A percentile compares a stretch with the other conserved stretches of the same genome.
Evolutionary conservation across 345 rosid genomes (phyloP).

Genomic region (Gossypium mustelinum): DNA sequence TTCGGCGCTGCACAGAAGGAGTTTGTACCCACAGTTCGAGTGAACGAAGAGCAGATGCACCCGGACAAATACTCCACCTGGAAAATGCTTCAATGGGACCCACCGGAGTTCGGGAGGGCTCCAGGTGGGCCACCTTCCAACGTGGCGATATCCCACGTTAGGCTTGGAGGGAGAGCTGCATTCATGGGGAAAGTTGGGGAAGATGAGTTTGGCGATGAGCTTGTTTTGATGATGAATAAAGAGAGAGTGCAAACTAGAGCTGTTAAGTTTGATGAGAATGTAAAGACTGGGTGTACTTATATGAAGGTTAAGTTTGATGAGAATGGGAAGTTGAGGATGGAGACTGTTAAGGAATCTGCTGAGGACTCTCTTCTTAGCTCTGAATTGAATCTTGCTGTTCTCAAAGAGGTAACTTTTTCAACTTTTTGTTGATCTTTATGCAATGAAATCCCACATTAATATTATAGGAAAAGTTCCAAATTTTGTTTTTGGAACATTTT

Average conservation of each 20-base stretch:
- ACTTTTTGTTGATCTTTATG: not conserved
- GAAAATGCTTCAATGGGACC: constrained; percentile 96
- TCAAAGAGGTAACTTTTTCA: constrained; percentile 62
- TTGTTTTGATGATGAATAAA: constrained; percentile 75
- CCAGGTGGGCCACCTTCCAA: constrained; percentile 86
- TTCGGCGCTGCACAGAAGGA: constrained; percentile 83
- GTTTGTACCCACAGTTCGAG: constrained; percentile 80
- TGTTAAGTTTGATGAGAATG: constrained; percentile 55
- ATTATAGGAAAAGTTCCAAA: not conserved
- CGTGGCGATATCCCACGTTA: constrained; percentile 78
- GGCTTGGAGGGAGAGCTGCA: constrained; percentile 91
- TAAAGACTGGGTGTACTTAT: constrained; percentile 57
- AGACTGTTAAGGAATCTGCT: constrained; percentile 62
- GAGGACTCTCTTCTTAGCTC: constrained; percentile 70
- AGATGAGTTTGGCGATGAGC: constrained; percentile 63
- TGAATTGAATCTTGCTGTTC: constrained; percentile 69
- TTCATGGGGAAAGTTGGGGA: constrained; percentile 88
- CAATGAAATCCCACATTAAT: not conserved
- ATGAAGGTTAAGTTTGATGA: constrained; percentile 67
- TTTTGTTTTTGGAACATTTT: not conserved
- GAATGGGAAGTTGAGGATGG: constrained; percentile 65
- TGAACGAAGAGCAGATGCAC: constrained; percentile 68
- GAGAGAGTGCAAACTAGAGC: constrained; percentile 85
- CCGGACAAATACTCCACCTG: constrained; percentile 84
- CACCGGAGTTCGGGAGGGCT: constrained; percentile 80